Evolutionary conservation across 805 yeast species (phyloP).

Genomic region (Candida tammaniensis): DNA sequence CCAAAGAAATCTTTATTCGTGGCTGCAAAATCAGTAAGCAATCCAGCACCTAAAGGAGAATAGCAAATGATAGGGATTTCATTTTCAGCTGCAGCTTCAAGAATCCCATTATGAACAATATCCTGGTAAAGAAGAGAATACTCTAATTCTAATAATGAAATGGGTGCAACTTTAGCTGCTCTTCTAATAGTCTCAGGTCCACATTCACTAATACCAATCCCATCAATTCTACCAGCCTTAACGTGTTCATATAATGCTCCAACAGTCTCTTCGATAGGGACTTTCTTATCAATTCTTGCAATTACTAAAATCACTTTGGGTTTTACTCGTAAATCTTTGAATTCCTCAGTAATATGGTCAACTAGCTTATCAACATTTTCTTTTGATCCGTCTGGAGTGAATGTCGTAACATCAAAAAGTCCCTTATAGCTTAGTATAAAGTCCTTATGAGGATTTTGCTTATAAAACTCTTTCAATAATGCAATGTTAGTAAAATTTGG

Average conservation of each 20-base stretch:
- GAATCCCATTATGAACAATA: constrained; percentile 59
- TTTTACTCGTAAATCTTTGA: constrained; percentile 20
- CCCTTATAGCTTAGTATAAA: constrained; percentile 70
- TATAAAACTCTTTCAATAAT: constrained; percentile 55
- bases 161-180: constrained; percentile 55
- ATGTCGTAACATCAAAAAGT: constrained; percentile 34
- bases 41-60: constrained; percentile 81
- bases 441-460: constrained; percentile 39
- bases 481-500: constrained; percentile 45
- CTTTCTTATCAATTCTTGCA: constrained; percentile 63
- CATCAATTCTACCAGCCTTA: constrained; percentile 63
- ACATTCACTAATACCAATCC: constrained; percentile 74
- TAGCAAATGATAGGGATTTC: constrained; percentile 72
- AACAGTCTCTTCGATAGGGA: constrained; percentile 61
- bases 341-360: constrained; percentile 33
- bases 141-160: constrained; percentile 75
- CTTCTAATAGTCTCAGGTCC: constrained; percentile 56
- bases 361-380: constrained; percentile 50
- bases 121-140: constrained; percentile 69
- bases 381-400: constrained; percentile 50
- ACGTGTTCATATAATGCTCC: constrained; percentile 54
- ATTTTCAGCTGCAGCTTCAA: constrained; percentile 53
- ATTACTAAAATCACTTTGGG: constrained; percentile 55
- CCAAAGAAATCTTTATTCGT: constrained; percentile 41
- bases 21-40: constrained; percentile 60